Percentiles rank a stretch among this genome's conserved stretches.
Conservation (phyloP, 305 asterid species). For the Fraxinus dipetala region DNA sequence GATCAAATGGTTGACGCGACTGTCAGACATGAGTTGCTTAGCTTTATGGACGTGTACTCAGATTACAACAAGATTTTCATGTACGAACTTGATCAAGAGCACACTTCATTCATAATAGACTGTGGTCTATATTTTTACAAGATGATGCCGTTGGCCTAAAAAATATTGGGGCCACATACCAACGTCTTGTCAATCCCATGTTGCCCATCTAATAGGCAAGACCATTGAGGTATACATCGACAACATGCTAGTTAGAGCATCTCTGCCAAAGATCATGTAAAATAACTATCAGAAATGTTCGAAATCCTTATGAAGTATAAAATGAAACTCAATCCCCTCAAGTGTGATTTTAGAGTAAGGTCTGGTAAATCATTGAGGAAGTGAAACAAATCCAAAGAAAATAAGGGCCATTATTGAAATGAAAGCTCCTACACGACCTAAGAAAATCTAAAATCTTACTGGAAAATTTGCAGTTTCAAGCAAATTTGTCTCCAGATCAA, state of each 20-base stretch:
- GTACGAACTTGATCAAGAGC: not conserved
- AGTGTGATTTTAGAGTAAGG: not conserved
- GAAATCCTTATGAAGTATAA: not conserved
- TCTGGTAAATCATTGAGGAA: not conserved
- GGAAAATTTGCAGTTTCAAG: not conserved
- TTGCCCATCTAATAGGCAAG: not conserved
- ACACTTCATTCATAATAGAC: not conserved
- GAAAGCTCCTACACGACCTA: not conserved
- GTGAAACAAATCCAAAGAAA: not conserved
- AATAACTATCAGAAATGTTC: not conserved
- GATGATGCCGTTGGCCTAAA: not conserved
- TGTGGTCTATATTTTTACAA: not conserved
- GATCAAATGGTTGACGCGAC: not conserved
- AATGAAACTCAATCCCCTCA: not conserved
- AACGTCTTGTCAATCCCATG: not conserved
- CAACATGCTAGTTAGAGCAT: not conserved
- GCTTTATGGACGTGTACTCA: not conserved
- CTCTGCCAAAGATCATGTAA: not conserved
- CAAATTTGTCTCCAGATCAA: not conserved
- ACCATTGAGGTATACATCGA: not conserved
- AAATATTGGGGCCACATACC: not conserved
- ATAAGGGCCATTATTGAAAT: not conserved
- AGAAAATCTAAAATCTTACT: not conserved
- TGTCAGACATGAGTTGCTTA: not conserved
- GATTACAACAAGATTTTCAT: not conserved